phyloP scores from a whole-genome alignment of 106 monocot genomes.

The Allium sativum region DNA sequence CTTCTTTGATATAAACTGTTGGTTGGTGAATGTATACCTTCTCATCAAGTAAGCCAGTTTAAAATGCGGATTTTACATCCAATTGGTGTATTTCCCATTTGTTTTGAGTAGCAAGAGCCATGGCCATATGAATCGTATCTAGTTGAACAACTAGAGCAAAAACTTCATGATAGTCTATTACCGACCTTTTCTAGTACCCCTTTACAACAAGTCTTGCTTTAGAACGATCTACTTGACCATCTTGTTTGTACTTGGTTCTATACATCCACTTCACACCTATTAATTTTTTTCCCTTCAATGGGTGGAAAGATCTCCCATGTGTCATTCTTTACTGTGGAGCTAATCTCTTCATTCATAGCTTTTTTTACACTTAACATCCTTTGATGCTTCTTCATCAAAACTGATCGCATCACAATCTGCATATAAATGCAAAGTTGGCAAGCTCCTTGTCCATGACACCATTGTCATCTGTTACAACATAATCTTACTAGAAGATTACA shows the following conservation, averaged over 20 bases:
- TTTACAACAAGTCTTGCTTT: neutral
- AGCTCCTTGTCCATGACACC: neutral
- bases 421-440: neutral
- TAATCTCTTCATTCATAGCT: neutral
- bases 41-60: neutral
- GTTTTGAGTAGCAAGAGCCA: neutral
- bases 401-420: neutral
- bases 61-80: neutral
- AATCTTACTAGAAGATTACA: neutral
- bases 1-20: neutral
- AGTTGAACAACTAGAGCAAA: neutral
- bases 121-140: neutral
- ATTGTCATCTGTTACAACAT: constrained; percentile 1
- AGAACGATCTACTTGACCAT: neutral
- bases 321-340: neutral
- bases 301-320: neutral
- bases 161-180: neutral
- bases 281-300: too few species aligned
- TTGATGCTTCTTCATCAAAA: neutral
- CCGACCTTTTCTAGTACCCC: neutral
- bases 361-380: neutral
- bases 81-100: neutral
- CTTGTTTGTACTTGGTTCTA: too few species aligned
- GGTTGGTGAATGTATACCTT: neutral
- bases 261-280: too few species aligned